Conservation (phyloP, 257 asterid species). For the Knoxia roxburghii region DNA sequence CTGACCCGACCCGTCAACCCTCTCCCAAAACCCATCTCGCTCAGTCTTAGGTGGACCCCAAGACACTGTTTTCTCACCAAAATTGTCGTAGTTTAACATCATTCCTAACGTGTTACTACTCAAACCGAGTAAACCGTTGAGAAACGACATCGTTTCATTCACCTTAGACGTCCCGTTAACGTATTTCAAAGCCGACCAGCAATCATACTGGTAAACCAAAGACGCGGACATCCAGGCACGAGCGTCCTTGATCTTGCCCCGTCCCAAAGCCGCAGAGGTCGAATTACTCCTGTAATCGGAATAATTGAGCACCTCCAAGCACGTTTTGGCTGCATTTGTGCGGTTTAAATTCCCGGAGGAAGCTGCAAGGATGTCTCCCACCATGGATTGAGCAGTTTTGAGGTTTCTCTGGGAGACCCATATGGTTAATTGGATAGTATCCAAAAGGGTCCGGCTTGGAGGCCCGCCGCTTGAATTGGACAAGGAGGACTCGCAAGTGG, state of each 20-base stretch:
- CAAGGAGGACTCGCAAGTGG: constrained; percentile 33
- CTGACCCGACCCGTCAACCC: constrained; percentile 3
- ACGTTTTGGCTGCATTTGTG: constrained; percentile 32
- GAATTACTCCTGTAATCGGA: constrained; percentile 34
- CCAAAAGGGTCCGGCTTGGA: constrained; percentile 27
- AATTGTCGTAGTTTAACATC: constrained; percentile 36
- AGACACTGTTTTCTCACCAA: constrained; percentile 16
- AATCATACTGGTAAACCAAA: constrained; percentile 43
- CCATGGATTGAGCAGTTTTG: constrained; percentile 32
- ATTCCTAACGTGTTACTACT: constrained; percentile 40
- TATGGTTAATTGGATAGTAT: constrained; percentile 38
- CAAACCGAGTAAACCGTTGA: constrained; percentile 27
- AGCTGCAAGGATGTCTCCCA: constrained; percentile 23
- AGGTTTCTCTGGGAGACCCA: constrained; percentile 30
- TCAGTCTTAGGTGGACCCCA: constrained; percentile 40
- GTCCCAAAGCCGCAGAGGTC: constrained; percentile 19
- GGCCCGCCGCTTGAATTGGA: constrained; percentile 29
- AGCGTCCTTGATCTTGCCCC: constrained; percentile 41
- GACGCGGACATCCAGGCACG: constrained; percentile 74
- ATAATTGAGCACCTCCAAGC: constrained; percentile 40
- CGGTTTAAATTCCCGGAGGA: constrained; percentile 43
- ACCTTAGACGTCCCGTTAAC: constrained; percentile 47
- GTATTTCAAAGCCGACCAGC: constrained; percentile 54
- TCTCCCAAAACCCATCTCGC: constrained; percentile 44
- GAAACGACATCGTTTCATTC: constrained; percentile 37